Base-by-base conservation (phyloP, 805 yeast species). In the Kluyveromyces nonfermentans region DNA sequence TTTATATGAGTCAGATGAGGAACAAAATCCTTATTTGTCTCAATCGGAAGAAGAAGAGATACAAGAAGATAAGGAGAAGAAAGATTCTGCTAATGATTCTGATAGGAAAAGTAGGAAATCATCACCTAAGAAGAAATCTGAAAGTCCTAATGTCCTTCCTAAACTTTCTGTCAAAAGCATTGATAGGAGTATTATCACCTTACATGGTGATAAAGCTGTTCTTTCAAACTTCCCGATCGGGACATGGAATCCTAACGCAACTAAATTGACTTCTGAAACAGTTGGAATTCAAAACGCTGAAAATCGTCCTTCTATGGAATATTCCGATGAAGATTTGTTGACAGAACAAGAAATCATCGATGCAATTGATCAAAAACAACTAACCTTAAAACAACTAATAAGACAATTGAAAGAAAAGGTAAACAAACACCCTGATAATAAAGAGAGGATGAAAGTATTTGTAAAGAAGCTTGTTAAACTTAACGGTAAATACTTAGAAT, bases 21-120 rank as follows among this genome's bases (percentile, higher is more conserved):
- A 85, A 50, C 90, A 85, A 43, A 86, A 87, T 59, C 96, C 96
- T 33, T 88, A 87, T 56, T 68, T 83, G 18, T 77, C 82, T 38
- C 76, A 85, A 56, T 80, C 86, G 46, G 85, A 80, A 41, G 65
- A 75, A 12, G 86, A 82, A 42, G 71, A 75, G 37, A 71, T 69
- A 33, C 74, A 72, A 14, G 70, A 67, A 38, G 67, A 68, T n/a
- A 72, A 67, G 30, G 67, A 63, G 9, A 62, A 69, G 37, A 51
- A 68, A 35, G 72, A 72, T 47, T 66, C 65, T 5, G 69, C 65
- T 35, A 59, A 61, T 17, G 60, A 62, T 7, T 50, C 62, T 63
- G 45, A 71, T 62, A 54, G 53, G 59, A 21, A 74, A 65, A 46
- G 57, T 14, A 50, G 49, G 37, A 56, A 43, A 39, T 46, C 56